These are phyloP conservation scores for Candida tallmaniae DNA, from an alignment of 805 yeast species.

Conservation along the genomic window DNA sequence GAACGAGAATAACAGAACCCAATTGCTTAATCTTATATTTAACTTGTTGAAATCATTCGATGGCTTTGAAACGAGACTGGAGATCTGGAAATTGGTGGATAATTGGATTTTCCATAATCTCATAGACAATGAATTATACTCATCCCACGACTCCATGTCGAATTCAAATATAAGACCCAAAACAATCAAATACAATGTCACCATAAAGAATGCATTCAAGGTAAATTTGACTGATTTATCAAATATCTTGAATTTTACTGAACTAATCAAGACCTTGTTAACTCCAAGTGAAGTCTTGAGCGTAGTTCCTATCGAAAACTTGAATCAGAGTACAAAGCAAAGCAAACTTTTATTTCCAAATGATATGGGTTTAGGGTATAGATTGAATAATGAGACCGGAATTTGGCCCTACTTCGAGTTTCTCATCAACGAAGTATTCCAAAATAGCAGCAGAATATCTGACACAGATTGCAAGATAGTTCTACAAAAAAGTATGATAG, in stretches of 20 bases:
- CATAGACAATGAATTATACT: slow-evolving; percentile 4
- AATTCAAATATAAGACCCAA: slow-evolving; percentile 4
- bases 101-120: slow-evolving; percentile 54
- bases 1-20: slow-evolving; percentile 33
- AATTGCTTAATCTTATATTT: slow-evolving; percentile 37
- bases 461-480: slow-evolving; percentile 29
- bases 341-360: slow-evolving; percentile 52
- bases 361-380: slow-evolving; percentile 55
- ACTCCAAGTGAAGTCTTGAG: slow-evolving; percentile 21
- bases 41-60: slow-evolving; percentile 52
- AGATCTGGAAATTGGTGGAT: slow-evolving; percentile 69
- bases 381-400: slow-evolving; percentile 49
- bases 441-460: slow-evolving; percentile 40
- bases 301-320: slow-evolving; percentile 14
- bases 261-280: slow-evolving; percentile 46
- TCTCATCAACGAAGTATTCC: slow-evolving; percentile 61
- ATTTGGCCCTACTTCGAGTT: slow-evolving; percentile 79
- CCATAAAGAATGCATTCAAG: slow-evolving; percentile 24
- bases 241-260: slow-evolving; percentile 56
- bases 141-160: neutral
- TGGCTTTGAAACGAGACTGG: slow-evolving; percentile 28
- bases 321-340: slow-evolving; percentile 12
- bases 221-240: slow-evolving; percentile 45
- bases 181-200: slow-evolving; percentile 6
- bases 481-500: slow-evolving; percentile 53